phyloP scores from a whole-genome alignment of 2,329 filamentous ascomycete genomes.

The Hypocrella siamensis region DNA sequence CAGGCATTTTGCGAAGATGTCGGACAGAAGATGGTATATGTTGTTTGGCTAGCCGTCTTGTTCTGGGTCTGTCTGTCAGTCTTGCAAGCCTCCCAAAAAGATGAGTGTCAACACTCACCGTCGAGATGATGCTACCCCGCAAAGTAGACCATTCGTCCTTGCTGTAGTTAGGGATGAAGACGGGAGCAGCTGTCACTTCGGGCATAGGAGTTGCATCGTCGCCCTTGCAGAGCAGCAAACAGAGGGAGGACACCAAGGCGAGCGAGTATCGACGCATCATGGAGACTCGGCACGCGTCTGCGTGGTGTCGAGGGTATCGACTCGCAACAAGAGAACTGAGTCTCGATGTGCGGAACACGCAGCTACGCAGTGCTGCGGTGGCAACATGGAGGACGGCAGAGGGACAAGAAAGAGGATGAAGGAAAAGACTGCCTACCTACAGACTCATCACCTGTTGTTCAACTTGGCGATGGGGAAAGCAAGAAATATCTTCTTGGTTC shows the following conservation, averaged over 20 bases:
- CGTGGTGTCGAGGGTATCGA: slow-evolving; percentile 6
- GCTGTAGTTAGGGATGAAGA: slow-evolving; percentile 28
- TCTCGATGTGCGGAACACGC: neutral
- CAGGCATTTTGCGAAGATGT: slow-evolving; percentile 23
- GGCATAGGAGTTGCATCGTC: slow-evolving; percentile 6
- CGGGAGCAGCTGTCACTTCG: slow-evolving; percentile 23
- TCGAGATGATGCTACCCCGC: slow-evolving; percentile 28
- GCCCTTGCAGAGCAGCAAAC: too few species aligned
- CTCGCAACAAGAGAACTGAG: slow-evolving; percentile 11
- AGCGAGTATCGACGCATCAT: too few species aligned
- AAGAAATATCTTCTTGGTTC: slow-evolving; percentile 1
- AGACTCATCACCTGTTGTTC: too few species aligned
- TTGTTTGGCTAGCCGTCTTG: slow-evolving; percentile 18
- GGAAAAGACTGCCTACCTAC: too few species aligned
- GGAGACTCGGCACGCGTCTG: too few species aligned
- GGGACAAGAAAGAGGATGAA: neutral
- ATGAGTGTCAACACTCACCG: slow-evolving; percentile 14
- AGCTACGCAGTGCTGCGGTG: too few species aligned
- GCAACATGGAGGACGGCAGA: neutral
- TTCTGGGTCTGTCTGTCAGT: slow-evolving; percentile 14
- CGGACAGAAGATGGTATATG: slow-evolving; percentile 33
- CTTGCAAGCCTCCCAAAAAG: neutral
- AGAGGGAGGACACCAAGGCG: too few species aligned
- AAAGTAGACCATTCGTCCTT: slow-evolving; percentile 25
- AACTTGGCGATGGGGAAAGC: slow-evolving; percentile 2